These are phyloP conservation scores for Mycena latifolia DNA, from an alignment of 768 basidiomycete species.

Conservation along the genomic window DNA sequence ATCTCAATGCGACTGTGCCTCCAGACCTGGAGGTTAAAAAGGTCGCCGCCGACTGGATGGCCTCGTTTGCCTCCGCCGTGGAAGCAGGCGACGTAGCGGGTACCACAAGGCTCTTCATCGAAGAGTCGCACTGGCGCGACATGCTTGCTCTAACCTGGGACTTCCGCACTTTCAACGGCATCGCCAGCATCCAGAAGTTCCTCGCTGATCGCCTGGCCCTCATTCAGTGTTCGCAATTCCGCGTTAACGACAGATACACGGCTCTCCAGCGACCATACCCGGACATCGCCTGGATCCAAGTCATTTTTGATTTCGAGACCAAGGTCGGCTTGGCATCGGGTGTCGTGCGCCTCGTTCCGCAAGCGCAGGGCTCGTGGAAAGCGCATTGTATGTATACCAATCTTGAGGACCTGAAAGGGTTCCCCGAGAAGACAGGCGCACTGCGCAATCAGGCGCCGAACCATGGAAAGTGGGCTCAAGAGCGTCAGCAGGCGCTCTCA, in stretches of 20 bases:
- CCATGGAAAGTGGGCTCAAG: slow-evolving; percentile 25
- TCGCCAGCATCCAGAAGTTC: slow-evolving; percentile 53
- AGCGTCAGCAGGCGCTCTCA: slow-evolving; percentile 49
- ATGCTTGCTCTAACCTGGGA: slow-evolving; percentile 74
- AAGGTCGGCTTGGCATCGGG: slow-evolving; percentile 52
- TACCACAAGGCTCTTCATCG: slow-evolving; percentile 50
- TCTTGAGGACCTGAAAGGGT: slow-evolving; percentile 62
- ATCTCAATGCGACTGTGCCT: slow-evolving; percentile 39
- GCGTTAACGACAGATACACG: slow-evolving; percentile 37
- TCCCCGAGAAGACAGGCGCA: slow-evolving; percentile 50
- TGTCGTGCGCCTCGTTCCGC: slow-evolving; percentile 61
- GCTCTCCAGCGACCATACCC: slow-evolving; percentile 44
- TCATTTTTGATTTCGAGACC: slow-evolving; percentile 32
- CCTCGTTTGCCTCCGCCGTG: slow-evolving; percentile 34
- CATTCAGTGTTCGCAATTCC: slow-evolving; percentile 37
- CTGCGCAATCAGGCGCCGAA: slow-evolving; percentile 29
- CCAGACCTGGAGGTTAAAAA: slow-evolving; percentile 37
- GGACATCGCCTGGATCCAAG: slow-evolving; percentile 48
- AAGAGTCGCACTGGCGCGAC: slow-evolving; percentile 68
- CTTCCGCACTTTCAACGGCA: slow-evolving; percentile 67
- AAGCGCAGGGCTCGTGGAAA: slow-evolving; percentile 58
- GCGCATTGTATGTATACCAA: slow-evolving; percentile 65
- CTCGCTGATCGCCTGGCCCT: slow-evolving; percentile 59
- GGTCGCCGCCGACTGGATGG: slow-evolving; percentile 45
- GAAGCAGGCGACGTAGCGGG: slow-evolving; percentile 39